Base-by-base conservation (phyloP, 164 flowering plant genomes). In the Platanus orientalis region DNA sequence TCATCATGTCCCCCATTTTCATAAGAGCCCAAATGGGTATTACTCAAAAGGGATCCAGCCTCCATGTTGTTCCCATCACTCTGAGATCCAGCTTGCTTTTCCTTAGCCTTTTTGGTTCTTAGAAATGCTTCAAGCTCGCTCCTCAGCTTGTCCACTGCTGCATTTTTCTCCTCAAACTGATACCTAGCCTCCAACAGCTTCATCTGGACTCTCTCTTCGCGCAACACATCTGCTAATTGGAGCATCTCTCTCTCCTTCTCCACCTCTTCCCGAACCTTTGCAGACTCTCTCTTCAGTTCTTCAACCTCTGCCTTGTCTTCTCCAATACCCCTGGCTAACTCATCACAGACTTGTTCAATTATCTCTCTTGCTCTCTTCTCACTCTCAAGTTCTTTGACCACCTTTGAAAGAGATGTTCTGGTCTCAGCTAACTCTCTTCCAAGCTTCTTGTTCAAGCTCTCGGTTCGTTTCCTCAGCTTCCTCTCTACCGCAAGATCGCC, bases 161-260 rank as follows among this genome's bases (percentile, higher is more conserved):
- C 88, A 69, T 84, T 85, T 70, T 87, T 91, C 83, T 89, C 95
- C 74, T 94, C 96, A 53, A 81, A 87, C 17, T 89, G 88, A 81
- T 80, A 80, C 66, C 83, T 89, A 1, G 96, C 96, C 60, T 94
- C 96, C 0, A 85, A 79, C 7, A 89, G 82, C 72, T 89, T 90
- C 95, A 89, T 84, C 63, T 85, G 97, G 23, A 82, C 84, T 66
- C 94, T 72, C 62, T 89, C 96, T 73, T 89, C 97, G 0, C 89
- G 80, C 76, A 84, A 68, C 17, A 83, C 80, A 60, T 94, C 89
- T 2, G 96, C 96, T 11, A 87, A 56, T 32, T 85, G 96, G 69
- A 87, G 88, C 99, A 86, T 89, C 65, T 88, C 90, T 51, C 94
- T 74, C 73, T 93, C 98, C 67, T 82, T 96, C n/a, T n/a, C n/a